Conservation (phyloP, 805 yeast species). For the Nakazawaea anatomiae region DNA sequence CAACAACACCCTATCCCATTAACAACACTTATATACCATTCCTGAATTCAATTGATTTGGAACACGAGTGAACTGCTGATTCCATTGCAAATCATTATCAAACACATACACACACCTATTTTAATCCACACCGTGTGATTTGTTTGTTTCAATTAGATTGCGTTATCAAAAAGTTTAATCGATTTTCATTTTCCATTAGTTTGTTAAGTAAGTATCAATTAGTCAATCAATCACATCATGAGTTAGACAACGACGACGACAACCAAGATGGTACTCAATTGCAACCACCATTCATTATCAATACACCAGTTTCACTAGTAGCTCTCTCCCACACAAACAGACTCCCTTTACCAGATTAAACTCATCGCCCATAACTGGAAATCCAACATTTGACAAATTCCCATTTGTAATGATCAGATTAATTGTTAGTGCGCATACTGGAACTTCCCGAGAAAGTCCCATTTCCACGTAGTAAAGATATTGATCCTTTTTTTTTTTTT, state of each 20-base stretch:
- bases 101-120: not conserved
- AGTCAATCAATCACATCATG: too few species aligned
- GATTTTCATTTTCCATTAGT: too few species aligned
- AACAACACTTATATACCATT: too few species aligned
- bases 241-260: too few species aligned
- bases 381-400: constrained; percentile 3
- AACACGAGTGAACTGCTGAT: too few species aligned
- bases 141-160: not conserved
- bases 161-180: too few species aligned
- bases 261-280: too few species aligned
- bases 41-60: too few species aligned
- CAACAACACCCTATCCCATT: too few species aligned
- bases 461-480: not conserved
- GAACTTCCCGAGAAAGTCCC: not conserved
- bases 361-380: not conserved
- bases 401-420: not conserved
- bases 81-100: not conserved
- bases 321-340: not conserved
- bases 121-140: not conserved
- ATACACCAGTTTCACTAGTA: too few species aligned
- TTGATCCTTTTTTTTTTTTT: not conserved
- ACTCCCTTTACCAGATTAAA: not conserved
- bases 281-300: too few species aligned
- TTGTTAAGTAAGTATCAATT: too few species aligned
- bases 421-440: not conserved